Percentiles rank a stretch among this genome's conserved stretches.
phyloP scores from a whole-genome alignment of 2,329 filamentous ascomycete species.

The Ophiognomonia clavigignenti-juglandacearum region DNA sequence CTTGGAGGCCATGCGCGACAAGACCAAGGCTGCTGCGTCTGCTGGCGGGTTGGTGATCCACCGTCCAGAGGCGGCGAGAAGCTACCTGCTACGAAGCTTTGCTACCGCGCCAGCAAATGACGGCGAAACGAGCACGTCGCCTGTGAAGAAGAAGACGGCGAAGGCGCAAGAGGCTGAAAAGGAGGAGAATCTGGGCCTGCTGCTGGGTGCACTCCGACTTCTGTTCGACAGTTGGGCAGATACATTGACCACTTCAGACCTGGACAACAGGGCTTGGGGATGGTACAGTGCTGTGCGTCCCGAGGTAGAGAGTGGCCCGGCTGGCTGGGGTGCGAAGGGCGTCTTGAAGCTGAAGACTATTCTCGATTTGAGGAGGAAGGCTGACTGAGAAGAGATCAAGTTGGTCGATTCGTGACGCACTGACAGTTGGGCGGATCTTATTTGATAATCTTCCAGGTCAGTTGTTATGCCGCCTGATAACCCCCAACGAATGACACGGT shows the following conservation, averaged over 20 bases:
- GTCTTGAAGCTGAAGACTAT: conserved; percentile 63
- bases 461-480: too few relatives aligned
- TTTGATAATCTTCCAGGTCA: too few relatives aligned
- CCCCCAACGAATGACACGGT: too few relatives aligned
- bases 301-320: conserved; percentile 66
- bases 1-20: conserved; percentile 43
- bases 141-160: conserved; percentile 47
- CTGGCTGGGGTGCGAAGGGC: conserved; percentile 82
- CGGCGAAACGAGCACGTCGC: conserved; percentile 17
- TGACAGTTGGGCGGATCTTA: too few relatives aligned
- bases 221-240: conserved; percentile 70
- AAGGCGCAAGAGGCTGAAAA: conserved; percentile 54
- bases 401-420: not conserved
- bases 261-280: conserved; percentile 72
- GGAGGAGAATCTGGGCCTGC: conserved; percentile 61
- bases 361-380: conserved; percentile 48
- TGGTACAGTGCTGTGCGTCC: conserved; percentile 79
- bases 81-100: conserved; percentile 58
- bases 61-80: conserved; percentile 63
- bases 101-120: conserved; percentile 33
- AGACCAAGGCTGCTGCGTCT: conserved; percentile 27
- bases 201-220: conserved; percentile 67
- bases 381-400: not conserved
- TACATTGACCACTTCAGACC: conserved; percentile 57
- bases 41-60: conserved; percentile 64